Evolutionary conservation across 2,329 filamentous ascomycete genomes (phyloP), one percentile per base, ranked within the genome.

Genomic region (Teratosphaeria viscida): DNA sequence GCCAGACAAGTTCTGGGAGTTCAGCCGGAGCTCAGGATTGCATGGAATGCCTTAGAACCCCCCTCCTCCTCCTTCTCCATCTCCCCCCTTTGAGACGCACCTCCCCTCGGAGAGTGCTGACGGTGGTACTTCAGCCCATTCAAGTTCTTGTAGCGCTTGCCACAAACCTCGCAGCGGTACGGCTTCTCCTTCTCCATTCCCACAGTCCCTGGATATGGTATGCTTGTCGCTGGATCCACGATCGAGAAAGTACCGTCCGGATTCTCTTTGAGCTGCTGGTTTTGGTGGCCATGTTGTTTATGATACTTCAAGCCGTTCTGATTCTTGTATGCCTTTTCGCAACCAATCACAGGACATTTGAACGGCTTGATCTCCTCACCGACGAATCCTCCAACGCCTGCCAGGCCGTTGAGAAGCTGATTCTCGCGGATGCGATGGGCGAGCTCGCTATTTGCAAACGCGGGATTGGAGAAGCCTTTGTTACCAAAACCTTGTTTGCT

Each of bases 161-260:
- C 92, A 72, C 94, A 99, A 11, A 91, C 88, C 65, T 97, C 92
- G 74, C 94, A 99, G 71, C 92, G 92, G 74, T 97, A 97, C 2
- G 94, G 94, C 79, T 99, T 99, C 78, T 97, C 92, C 74, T 97
- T 99, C 77, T 99, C 94, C 94, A 99, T 99, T n/a, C 94, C 94
- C 39, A 96, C 80, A 0, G 94, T 97, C 35, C 94, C 94, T 0
- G 94, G 94, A 65, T 97, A 99, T 0, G 94, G 94, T 1, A 90
- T 84, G 32, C 89, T 94, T 0, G 94, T 97, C 71, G 96, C 89
- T 0, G 94, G 94, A 68, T 99, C 95, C 57, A 99, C 92, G 66
- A 99, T 99, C 0, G 92, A 97, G 72, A 96, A 97, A 2, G 94
- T 96, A 57, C 94, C 94, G 70, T 99, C 94, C 16, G 89, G 88